Base-by-base conservation (phyloP, 2,329 filamentous ascomycete genomes). In the Trichoderma sp. region DNA sequence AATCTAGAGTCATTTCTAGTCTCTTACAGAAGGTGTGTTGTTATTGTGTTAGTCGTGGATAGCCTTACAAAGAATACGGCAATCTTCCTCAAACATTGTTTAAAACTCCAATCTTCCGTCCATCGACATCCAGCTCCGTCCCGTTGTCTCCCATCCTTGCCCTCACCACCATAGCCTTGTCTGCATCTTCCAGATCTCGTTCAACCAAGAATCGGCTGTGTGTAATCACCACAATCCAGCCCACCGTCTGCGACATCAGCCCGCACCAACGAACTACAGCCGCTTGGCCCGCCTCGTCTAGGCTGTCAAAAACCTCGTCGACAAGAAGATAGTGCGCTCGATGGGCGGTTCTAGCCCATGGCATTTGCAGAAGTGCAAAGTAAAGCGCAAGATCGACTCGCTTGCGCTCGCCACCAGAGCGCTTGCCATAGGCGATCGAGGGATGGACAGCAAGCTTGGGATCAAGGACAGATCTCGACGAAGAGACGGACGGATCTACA, bases 271-370 rank as follows among this genome's bases (percentile, higher is more conserved):
- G 70, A 10, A 71, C 58, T 22, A 70, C 64, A 57, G 72, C 71
- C 1, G 58, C 71, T 29, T 73, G 70, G 0, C 71, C 72, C 0
- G 39, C 58, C 48, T 69, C 56, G 0, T 74, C 71, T 10, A 73
- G 42, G 5, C 57, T 72, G 2, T 73, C 72, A 67, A 74, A 73
- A 0, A 70, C 70, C 39, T 73, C 72, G 12, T 74, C 71, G 1
- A 73, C 27, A 0, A 74, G 67, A 0, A 73, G 2, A n/a, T 73
- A 73, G 8, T 73, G 66, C 2, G 72, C 70, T 3, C 70, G 68
- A 9, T 73, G 70, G 0, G 70, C 32, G 19, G 72, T 74, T 19
- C 68, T 63, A 7, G 70, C 68, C 6, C 65, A 50, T 0, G 39
- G 48, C 5, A 72, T 58, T 9, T 72, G 70, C 13, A 72, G 10